Evolutionary conservation across 2,329 filamentous ascomycete genomes (phyloP).

Genomic region (Colletotrichum somersetense): DNA sequence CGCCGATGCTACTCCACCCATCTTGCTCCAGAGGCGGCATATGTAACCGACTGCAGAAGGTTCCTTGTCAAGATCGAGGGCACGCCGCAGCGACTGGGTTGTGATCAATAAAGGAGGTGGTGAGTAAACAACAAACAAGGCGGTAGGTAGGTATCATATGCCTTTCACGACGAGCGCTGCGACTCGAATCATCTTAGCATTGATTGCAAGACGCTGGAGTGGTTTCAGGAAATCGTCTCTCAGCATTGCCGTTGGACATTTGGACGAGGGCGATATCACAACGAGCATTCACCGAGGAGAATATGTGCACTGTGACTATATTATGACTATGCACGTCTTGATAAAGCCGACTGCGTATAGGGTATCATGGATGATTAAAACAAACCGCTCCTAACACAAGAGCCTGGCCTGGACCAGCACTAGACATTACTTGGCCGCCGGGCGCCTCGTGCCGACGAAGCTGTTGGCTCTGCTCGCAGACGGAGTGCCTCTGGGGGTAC

Average conservation of each 20-base stretch:
- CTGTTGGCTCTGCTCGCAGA: slow-evolving; percentile 50
- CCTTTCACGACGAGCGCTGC: too few species aligned
- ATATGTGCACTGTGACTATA: not conserved
- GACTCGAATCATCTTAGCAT: too few species aligned
- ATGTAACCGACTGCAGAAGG: slow-evolving; percentile 40
- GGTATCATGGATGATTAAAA: slow-evolving; percentile 7
- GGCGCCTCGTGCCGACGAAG: slow-evolving; percentile 3
- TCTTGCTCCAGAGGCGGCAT: slow-evolving; percentile 44
- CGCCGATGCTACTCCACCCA: not conserved
- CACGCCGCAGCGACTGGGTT: slow-evolving; percentile 43
- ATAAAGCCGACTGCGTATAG: not conserved
- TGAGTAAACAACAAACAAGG: too few species aligned
- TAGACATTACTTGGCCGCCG: slow-evolving; percentile 4
- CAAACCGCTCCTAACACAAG: not conserved
- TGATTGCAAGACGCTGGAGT: too few species aligned
- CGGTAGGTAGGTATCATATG: too few species aligned
- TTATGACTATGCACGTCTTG: not conserved
- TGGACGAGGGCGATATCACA: not conserved
- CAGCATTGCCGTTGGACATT: not conserved
- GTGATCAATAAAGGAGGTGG: too few species aligned
- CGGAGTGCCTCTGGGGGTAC: slow-evolving; percentile 54
- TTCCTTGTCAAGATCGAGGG: slow-evolving; percentile 1
- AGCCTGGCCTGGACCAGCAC: not conserved
- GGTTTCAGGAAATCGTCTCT: slow-evolving; percentile 45
- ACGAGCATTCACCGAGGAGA: not conserved